Evolutionary conservation across 345 rosid genomes (phyloP), one percentile per base, ranked within the genome.

Genomic region (Ceriops decandra): DNA sequence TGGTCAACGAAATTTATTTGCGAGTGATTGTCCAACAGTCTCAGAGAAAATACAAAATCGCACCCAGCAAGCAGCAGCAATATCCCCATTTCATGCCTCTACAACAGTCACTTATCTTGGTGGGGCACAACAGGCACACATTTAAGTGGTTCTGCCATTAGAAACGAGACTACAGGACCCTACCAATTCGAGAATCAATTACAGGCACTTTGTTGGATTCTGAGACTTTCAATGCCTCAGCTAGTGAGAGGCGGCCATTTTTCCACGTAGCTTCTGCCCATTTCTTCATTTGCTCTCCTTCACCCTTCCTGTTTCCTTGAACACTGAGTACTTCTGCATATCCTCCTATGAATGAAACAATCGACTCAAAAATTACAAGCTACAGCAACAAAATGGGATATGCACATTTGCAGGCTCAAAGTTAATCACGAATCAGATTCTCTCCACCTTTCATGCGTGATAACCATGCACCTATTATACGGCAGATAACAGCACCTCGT

Each of bases 221-320:
- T 0, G 86, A 69, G 68, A 70, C 63, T 54, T 84, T 79, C 62
- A 92, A 68, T 49, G 86, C 95, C 58, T 88, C 89, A 2, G 90
- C 68, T 28, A 88, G 85, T 24, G 88, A 79, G 54, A 88, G 68
- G 22, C 90, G 91, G 36, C 19, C 67, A 79, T 89, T 93, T 76
- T 83, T 82, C 97, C 98, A 93, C 11, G 74, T 86, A 22, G 82
- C 68, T 72, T 87, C 87, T 62, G 95, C 95, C 97, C 95, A 95
- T 60, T 73, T 73, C 72, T 85, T 90, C 93, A 90, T 83, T 72
- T 76, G 91, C 79, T 82, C 97, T 52, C 97, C 99, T 85, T 95
- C 96, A 8, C 65, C 60, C 80, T 77, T 86, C 59, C 98, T 85
- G 76, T 86, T 85, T 36, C 88, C 85, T 72, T 92, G 92, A 65